phyloP scores from a whole-genome alignment of 2,329 filamentous ascomycete genomes.

The Nemania sp. region DNA sequence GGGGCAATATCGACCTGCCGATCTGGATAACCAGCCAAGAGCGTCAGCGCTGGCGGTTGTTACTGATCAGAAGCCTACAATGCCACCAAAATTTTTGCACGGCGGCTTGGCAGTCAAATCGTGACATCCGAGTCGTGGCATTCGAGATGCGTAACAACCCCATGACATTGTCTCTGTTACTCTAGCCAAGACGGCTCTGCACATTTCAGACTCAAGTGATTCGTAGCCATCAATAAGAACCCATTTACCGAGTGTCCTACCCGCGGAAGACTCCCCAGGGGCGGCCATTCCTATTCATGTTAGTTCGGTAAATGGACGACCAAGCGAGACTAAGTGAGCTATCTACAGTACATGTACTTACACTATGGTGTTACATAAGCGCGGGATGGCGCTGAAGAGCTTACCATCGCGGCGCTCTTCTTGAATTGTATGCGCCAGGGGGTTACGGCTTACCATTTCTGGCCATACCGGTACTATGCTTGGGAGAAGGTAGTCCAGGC shows the following conservation, averaged over 20 bases:
- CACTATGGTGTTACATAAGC: not conserved
- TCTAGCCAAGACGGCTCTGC: constrained; percentile 4
- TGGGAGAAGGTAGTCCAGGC: not conserved
- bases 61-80: constrained; percentile 4
- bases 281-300: not conserved
- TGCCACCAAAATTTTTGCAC: constrained; percentile 10
- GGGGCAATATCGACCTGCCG: constrained; percentile 1
- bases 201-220: not conserved
- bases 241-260: not conserved
- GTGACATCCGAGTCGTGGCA: constrained; percentile 10
- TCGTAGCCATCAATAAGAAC: not conserved
- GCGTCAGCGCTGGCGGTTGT: constrained; percentile 7
- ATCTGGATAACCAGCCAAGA: constrained; percentile 14
- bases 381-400: not conserved
- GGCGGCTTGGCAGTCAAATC: constrained; percentile 19
- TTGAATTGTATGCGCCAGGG: not conserved
- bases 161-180: not conserved
- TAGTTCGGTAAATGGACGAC: constrained; percentile 4
- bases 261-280: not conserved
- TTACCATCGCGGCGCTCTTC: not conserved
- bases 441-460: constrained; percentile 19
- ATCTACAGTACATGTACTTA: no score
- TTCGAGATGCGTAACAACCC: constrained; percentile 1
- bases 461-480: constrained; percentile 10
- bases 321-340: constrained; percentile 6